Evolutionary conservation across 768 basidiomycete genomes (phyloP).

Genomic region (Boletus rufocinnamomeus): DNA sequence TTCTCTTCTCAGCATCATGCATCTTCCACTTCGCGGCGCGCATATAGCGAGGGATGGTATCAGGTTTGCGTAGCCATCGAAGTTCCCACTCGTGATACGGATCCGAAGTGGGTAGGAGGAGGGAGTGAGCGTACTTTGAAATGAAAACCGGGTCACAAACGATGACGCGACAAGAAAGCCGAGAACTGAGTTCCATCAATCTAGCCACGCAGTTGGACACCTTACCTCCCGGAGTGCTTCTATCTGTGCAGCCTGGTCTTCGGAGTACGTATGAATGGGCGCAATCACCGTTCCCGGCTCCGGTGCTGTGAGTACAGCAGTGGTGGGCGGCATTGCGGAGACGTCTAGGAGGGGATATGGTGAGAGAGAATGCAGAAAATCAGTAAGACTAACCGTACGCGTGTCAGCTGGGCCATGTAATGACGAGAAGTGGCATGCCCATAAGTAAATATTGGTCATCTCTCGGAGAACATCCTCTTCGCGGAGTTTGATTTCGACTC

Average conservation of each 20-base stretch:
- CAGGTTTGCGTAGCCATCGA: conserved; percentile 70
- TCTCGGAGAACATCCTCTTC: background rate
- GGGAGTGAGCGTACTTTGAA: conserved; percentile 63
- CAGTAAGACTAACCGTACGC: background rate
- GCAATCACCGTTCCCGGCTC: conserved; percentile 51
- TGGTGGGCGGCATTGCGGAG: conserved; percentile 42
- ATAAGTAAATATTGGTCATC: background rate
- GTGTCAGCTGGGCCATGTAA: background rate
- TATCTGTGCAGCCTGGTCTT: conserved; percentile 61
- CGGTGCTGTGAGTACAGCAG: conserved; percentile 56
- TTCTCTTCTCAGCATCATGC: conserved; percentile 73
- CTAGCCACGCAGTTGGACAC: background rate
- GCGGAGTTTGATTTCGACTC: conserved; percentile 21
- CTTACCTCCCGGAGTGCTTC: conserved; percentile 62
- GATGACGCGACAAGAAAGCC: background rate
- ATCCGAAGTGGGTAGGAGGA: conserved; percentile 65
- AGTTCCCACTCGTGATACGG: conserved; percentile 76
- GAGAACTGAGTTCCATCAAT: background rate
- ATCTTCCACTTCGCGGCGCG: conserved; percentile 85
- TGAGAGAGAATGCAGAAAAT: background rate
- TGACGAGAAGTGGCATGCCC: too few species aligned
- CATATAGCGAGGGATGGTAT: conserved; percentile 72
- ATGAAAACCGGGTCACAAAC: background rate
- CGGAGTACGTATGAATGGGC: conserved; percentile 61
- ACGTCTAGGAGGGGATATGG: background rate